A percentile compares a stretch with the other conserved stretches of the same genome.
phyloP scores from a whole-genome alignment of 176 grass and related monocot species.

The Avena eriantha region DNA sequence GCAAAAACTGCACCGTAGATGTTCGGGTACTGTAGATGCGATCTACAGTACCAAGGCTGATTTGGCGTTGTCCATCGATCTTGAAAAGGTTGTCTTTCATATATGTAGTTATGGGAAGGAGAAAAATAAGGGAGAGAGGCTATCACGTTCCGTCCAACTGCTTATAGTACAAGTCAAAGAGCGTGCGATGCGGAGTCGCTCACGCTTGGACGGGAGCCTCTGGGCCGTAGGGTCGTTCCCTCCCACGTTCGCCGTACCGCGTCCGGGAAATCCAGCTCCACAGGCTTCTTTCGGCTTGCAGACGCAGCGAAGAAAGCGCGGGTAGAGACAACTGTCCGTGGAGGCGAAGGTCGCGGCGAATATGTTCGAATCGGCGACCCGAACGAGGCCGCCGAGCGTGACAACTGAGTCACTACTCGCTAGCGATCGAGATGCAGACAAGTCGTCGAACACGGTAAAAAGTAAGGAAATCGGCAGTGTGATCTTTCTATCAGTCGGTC shows the following conservation, averaged over 20 bases:
- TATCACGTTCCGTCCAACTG: constrained; percentile 27
- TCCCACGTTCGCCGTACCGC: too few relatives aligned
- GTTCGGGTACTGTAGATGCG: too few relatives aligned
- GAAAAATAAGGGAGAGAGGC: background rate
- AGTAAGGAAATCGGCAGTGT: background rate
- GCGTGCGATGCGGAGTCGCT: background rate
- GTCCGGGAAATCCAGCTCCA: background rate
- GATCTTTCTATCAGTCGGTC: background rate
- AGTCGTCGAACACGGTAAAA: background rate
- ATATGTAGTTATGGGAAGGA: too few relatives aligned
- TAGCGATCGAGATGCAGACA: background rate
- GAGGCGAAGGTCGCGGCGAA: background rate
- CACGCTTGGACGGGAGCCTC: background rate
- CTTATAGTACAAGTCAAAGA: constrained; percentile 38
- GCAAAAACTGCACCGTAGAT: too few relatives aligned
- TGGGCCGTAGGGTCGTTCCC: too few relatives aligned
- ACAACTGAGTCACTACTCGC: too few relatives aligned
- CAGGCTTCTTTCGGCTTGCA: background rate
- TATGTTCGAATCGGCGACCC: background rate
- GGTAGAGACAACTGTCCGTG: background rate
- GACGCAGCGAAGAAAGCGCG: background rate
- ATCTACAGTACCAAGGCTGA: too few relatives aligned
- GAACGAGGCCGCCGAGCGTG: background rate
- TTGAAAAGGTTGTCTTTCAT: too few relatives aligned
- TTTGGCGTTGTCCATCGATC: too few relatives aligned